Evolutionary conservation across 2,329 filamentous ascomycete species (phyloP).

Genomic region (Penicillium digitatum): DNA sequence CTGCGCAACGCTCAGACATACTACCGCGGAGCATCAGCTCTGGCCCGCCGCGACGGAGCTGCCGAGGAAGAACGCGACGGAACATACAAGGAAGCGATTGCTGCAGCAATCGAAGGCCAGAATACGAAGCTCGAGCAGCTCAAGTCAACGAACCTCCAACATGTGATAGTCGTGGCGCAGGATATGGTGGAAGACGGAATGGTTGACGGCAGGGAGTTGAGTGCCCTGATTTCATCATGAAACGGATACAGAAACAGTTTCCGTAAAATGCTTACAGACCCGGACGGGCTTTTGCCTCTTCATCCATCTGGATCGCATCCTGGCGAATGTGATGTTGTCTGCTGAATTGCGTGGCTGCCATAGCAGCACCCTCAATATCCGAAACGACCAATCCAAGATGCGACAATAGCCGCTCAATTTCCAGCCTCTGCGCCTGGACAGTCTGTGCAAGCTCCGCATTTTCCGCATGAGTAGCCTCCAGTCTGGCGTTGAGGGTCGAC

Average conservation of each 20-base stretch:
- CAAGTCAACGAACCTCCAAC: constrained; percentile 34
- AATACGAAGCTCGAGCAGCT: constrained; percentile 40
- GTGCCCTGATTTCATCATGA: constrained; percentile 34
- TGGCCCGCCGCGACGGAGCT: constrained; percentile 41
- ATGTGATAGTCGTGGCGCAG: constrained; percentile 44
- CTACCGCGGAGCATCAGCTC: constrained; percentile 51
- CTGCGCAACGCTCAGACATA: constrained; percentile 56
- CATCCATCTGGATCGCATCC: constrained; percentile 44
- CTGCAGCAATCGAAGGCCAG: constrained; percentile 44
- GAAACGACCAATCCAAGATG: constrained; percentile 54
- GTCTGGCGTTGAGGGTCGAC: constrained; percentile 47
- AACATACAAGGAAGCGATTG: constrained; percentile 48
- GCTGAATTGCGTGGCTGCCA: constrained; percentile 41
- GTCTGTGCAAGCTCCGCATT: constrained; percentile 53
- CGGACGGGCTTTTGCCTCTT: constrained; percentile 35
- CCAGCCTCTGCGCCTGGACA: constrained; percentile 52
- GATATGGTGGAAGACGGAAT: constrained; percentile 54
- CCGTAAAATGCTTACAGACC: constrained; percentile 23
- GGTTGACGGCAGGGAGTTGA: constrained; percentile 37
- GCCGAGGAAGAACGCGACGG: constrained; percentile 44
- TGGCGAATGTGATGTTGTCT: constrained; percentile 38
- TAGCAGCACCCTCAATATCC: constrained; percentile 53
- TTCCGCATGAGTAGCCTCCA: constrained; percentile 49
- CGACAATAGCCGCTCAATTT: constrained; percentile 54
- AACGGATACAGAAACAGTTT: not conserved